Base-by-base conservation (phyloP, 2,329 filamentous ascomycete genomes). In the Colletotrichum euphorbiae region DNA sequence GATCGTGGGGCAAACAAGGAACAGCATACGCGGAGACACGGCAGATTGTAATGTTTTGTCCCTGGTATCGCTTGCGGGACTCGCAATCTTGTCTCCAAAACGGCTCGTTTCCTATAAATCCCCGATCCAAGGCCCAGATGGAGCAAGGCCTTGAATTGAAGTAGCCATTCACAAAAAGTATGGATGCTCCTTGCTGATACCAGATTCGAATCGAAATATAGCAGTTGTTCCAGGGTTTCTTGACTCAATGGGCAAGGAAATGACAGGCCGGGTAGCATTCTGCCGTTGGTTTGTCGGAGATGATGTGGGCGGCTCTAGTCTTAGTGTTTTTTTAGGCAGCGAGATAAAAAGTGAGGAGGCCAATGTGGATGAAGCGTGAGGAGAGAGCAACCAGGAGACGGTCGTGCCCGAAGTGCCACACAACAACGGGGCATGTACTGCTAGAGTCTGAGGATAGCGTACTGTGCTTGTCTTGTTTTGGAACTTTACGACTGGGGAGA, bases 251-350 rank as follows among this genome's bases (percentile, higher is more conserved):
- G 46, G 28, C 28, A 28, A 28, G 7, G 40, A 57, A 45, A 36
- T 7, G 40, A 42, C 12, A 7, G 40, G 38, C 59, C 38, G 40
- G 45, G 17, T 50, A 40, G 46, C 54, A 46, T 15, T 17, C n/a
- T 8, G 5, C 24, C 9, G 51, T 17, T 50, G 55, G 48, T 40
- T 46, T 50, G 48, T 55, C 61, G 59, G 51, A 57, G 59, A 67
- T 50, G 61, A 45, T 42, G 59, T 52, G 58, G 59, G 40, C 46
- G 64, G 28, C 43, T 31, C 66, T 48, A 43, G 48, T 45, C 38
- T 66, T 69, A 65, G 65, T 36, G 48, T 68, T 65, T 68, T 68
- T 68, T 65, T 68, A 69, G 66, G 66, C 66, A 69, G 19, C 66
- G 45, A 60, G 33, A 69, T 60, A 62, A 66, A 66, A 59, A 64